Conservation (phyloP, 495 filamentous ascomycete genomes). For the Penicillium antarcticum region DNA sequence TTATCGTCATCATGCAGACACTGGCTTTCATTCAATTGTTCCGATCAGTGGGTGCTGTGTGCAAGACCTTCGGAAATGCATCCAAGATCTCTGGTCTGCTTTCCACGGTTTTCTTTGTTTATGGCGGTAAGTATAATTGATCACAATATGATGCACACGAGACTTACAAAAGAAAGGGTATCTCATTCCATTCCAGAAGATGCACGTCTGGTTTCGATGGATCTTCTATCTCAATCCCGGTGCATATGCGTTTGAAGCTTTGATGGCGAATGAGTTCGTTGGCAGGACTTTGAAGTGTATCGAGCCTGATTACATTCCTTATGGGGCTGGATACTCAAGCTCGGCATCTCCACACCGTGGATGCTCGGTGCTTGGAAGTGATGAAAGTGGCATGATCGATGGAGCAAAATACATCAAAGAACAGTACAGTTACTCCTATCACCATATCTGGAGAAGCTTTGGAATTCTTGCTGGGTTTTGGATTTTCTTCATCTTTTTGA, state of each 20-base stretch:
- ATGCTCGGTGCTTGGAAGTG: constrained; percentile 67
- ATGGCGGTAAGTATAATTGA: constrained; percentile 56
- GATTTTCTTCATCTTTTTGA: constrained; percentile 64
- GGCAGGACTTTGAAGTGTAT: constrained; percentile 78
- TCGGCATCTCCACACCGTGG: constrained; percentile 62
- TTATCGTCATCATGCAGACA: constrained; percentile 66
- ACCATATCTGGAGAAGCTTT: constrained; percentile 73
- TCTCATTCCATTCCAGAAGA: constrained; percentile 68
- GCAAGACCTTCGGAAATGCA: constrained; percentile 79
- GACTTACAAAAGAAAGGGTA: constrained; percentile 65
- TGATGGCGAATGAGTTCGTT: constrained; percentile 91
- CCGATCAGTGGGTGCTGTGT: constrained; percentile 70
- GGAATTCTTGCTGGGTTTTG: constrained; percentile 77
- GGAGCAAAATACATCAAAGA: constrained; percentile 63
- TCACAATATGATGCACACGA: constrained; percentile 51
- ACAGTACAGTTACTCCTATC: constrained; percentile 58
- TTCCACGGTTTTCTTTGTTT: constrained; percentile 77
- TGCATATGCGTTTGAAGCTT: constrained; percentile 79
- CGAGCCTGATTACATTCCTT: constrained; percentile 57
- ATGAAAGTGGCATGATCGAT: constrained; percentile 51
- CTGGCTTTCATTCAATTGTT: constrained; percentile 75
- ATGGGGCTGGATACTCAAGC: constrained; percentile 56
- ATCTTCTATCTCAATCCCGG: constrained; percentile 85
- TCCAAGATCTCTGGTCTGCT: constrained; percentile 73
- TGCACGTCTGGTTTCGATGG: constrained; percentile 87